phyloP scores from a whole-genome alignment of 169 alveolate genomes.

The Eimeria mitis region DNA sequence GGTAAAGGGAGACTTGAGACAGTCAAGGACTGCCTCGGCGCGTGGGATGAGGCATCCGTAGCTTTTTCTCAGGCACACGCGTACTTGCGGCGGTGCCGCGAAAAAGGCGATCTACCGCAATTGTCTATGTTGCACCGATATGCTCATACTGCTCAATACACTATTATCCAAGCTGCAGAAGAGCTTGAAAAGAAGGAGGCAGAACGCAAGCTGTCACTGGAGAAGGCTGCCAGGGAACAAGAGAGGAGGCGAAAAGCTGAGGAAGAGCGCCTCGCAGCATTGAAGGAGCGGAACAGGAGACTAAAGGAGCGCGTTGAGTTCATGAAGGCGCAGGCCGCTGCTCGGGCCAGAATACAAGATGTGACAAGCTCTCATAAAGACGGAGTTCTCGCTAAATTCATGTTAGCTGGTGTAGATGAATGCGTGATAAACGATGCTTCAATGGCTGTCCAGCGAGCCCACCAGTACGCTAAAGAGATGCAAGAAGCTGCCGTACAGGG shows the following conservation, averaged over 20 bases:
- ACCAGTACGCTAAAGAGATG: conserved; percentile 58
- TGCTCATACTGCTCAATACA: conserved; percentile 77
- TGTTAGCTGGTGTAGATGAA: conserved; percentile 42
- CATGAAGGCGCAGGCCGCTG: conserved; percentile 53
- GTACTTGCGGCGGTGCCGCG: conserved; percentile 29
- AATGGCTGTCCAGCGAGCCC: conserved; percentile 59
- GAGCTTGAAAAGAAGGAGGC: conserved; percentile 40
- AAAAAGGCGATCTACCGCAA: conserved; percentile 44
- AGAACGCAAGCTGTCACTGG: conserved; percentile 1
- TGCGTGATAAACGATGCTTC: conserved; percentile 59
- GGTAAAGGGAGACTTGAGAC: conserved; percentile 31
- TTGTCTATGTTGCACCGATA: conserved; percentile 55
- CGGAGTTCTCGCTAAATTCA: conserved; percentile 34
- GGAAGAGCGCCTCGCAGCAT: conserved; percentile 26
- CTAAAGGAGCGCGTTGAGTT: conserved; percentile 26
- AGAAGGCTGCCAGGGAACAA: conserved; percentile 30
- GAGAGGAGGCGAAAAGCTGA: conserved; percentile 36
- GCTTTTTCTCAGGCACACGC: conserved; percentile 60
- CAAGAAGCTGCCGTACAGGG: conserved; percentile 80
- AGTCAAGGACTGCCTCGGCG: conserved; percentile 68
- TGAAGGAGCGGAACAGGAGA: conserved; percentile 30
- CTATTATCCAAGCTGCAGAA: conserved; percentile 41
- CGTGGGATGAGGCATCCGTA: conserved; percentile 68
- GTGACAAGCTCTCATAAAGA: conserved; percentile 37
- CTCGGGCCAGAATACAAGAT: background rate